Evolutionary conservation across 306 rosid genomes (phyloP), one percentile per base, ranked within the genome.

Genomic region (Delonix regia): DNA sequence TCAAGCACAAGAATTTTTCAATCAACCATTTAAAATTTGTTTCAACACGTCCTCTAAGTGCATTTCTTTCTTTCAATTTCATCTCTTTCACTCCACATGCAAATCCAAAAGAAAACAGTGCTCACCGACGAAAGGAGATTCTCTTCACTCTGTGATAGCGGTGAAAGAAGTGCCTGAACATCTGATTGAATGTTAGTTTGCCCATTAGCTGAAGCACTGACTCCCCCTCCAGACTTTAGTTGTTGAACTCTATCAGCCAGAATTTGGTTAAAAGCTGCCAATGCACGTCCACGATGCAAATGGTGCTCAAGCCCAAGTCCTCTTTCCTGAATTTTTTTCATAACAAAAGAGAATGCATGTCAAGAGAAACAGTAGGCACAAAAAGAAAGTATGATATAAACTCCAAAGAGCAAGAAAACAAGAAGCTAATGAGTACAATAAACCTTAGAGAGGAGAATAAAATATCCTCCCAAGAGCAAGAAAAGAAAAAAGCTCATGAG

Each of bases 241-340:
- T 89, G 88, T 84, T 92, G 93, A 87, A 86, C 86, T 88, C 97
- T 89, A 22, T 78, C 78, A 41, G 80, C 68, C 78, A 94, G 97
- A 82, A 94, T 85, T 67, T 86, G 93, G 84, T 89, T 92, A 80
- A 94, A 94, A 74, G 97, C 94, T 53, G 97, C 89, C 77, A 94
- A 74, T 6, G 97, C 92, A 74, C 95, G 94, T 73, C 99, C 97
- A 61, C 99, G 97, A 78, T 92, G 93, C 84, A 94, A 88, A 86
- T 92, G 91, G 83, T 94, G 99, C 86, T 94, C 99, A 64, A 92
- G 83, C 63, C 97, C 97, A 83, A 87, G 87, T 69, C 89, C 94
- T 83, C 85, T 88, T 82, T 88, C 97, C 99, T 94, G 84, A 86
- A 19, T 2, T 16, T 27, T 67, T 66, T n/a, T 4, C 0, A 48